Evolutionary conservation across 129 eudicot species (phyloP).

Genomic region (Gnaphalium uliginosum): DNA sequence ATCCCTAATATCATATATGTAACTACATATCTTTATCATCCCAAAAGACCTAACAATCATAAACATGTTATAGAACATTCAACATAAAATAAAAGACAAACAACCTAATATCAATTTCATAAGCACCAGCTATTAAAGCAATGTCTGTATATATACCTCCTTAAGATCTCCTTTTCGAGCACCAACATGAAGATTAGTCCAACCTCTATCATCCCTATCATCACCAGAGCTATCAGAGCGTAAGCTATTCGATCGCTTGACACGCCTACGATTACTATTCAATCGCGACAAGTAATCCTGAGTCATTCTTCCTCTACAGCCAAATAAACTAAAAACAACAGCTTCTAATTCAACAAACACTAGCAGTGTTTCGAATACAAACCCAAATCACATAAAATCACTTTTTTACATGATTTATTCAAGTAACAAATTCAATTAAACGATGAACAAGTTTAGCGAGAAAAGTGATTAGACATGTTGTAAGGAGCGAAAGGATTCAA

Average conservation of each 20-base stretch:
- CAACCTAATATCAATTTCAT: neutral
- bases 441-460: neutral
- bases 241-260: slow-evolving; percentile 15
- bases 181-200: slow-evolving; percentile 81
- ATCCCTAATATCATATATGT: neutral
- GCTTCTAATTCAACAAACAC: neutral
- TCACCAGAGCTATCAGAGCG: slow-evolving; percentile 16
- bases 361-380: neutral
- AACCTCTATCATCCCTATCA: slow-evolving; percentile 61
- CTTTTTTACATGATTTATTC: neutral
- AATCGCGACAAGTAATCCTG: slow-evolving; percentile 17
- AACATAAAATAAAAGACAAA: neutral
- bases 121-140: neutral
- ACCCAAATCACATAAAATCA: neutral
- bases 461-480: neutral
- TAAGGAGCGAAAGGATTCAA: slow-evolving; percentile 45
- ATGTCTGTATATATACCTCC: slow-evolving; percentile 43
- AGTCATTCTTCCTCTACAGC: slow-evolving; percentile 12
- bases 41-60: neutral
- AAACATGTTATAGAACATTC: neutral
- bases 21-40: no score
- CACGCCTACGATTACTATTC: slow-evolving; percentile 19
- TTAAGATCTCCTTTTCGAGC: slow-evolving; percentile 73
- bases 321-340: neutral
- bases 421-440: no score